Evolutionary conservation across 306 rosid species (phyloP).

Genomic region (Cercis canadensis): DNA sequence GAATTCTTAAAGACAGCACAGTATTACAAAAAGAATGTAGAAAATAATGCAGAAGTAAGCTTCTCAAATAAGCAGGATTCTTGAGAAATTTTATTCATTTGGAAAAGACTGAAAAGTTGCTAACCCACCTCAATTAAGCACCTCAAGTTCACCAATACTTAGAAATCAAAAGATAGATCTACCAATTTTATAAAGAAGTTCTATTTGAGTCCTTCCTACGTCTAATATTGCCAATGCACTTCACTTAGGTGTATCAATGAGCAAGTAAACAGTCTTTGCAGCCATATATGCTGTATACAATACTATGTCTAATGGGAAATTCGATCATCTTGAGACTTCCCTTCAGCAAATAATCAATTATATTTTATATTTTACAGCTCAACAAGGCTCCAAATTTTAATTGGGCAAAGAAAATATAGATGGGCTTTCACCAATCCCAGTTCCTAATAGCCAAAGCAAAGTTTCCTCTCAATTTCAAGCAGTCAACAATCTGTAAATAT

Average conservation of each 20-base stretch:
- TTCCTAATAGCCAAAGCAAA: neutral
- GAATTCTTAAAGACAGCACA: conserved; percentile 39
- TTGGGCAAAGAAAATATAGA: neutral
- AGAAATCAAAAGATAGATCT: neutral
- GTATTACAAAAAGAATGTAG: conserved; percentile 22
- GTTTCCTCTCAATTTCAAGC: conserved; percentile 19
- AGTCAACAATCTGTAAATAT: neutral
- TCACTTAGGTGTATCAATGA: no score
- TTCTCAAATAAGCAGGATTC: no score
- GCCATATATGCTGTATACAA: neutral
- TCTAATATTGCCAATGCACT: neutral
- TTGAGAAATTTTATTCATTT: conserved; percentile 1
- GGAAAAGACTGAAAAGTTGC: conserved; percentile 4
- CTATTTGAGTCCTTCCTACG: neutral
- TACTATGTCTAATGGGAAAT: neutral
- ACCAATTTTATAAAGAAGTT: neutral
- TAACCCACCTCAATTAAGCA: conserved; percentile 28
- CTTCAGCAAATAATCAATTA: neutral
- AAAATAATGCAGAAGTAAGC: neutral
- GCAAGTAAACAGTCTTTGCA: neutral
- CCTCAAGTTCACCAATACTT: neutral
- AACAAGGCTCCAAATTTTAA: no score
- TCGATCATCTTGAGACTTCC: neutral
- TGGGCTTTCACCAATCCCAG: neutral
- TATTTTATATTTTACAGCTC: neutral